These are phyloP conservation scores for Kwoniella bestiolae DNA, from an alignment of 768 basidiomycete genomes.

Conservation along the genomic window DNA sequence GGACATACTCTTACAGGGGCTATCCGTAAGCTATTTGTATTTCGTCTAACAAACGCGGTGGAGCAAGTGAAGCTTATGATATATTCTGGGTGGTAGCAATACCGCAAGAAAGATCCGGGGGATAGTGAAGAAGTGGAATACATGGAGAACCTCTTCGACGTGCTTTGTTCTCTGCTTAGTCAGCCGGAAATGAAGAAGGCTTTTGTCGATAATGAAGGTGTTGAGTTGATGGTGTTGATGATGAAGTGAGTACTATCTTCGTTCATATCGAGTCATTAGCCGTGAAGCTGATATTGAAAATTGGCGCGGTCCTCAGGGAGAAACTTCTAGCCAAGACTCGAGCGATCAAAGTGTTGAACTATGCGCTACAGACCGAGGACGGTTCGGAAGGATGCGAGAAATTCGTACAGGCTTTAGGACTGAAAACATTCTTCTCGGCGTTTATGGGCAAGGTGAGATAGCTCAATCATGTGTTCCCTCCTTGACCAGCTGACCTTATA, in stretches of 20 bases:
- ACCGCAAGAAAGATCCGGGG: constrained; percentile 77
- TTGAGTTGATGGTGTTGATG: constrained; percentile 96
- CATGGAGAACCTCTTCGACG: constrained; percentile 96
- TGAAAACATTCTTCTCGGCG: constrained; percentile 86
- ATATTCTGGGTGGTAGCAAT: constrained; percentile 66
- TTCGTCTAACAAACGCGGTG: neutral
- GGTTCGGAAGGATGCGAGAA: constrained; percentile 72
- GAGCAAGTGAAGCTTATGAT: constrained; percentile 8
- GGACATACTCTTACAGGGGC: constrained; percentile 72
- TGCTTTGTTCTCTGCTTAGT: constrained; percentile 79
- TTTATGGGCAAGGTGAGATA: constrained; percentile 87
- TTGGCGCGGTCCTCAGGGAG: constrained; percentile 68
- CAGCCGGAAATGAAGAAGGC: constrained; percentile 77
- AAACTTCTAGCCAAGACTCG: constrained; percentile 78
- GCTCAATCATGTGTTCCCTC: neutral
- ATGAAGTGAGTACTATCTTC: constrained; percentile 72
- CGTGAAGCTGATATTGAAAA: neutral
- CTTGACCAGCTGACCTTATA: neutral
- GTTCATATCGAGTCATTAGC: neutral
- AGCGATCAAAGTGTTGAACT: constrained; percentile 87
- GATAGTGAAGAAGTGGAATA: constrained; percentile 92
- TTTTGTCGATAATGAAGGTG: constrained; percentile 88
- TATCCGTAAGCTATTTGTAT: constrained; percentile 69
- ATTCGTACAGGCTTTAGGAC: constrained; percentile 83
- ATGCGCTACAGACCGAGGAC: constrained; percentile 78